phyloP scores from a whole-genome alignment of 2,329 filamentous ascomycete genomes.

The Alternaria longipes region DNA sequence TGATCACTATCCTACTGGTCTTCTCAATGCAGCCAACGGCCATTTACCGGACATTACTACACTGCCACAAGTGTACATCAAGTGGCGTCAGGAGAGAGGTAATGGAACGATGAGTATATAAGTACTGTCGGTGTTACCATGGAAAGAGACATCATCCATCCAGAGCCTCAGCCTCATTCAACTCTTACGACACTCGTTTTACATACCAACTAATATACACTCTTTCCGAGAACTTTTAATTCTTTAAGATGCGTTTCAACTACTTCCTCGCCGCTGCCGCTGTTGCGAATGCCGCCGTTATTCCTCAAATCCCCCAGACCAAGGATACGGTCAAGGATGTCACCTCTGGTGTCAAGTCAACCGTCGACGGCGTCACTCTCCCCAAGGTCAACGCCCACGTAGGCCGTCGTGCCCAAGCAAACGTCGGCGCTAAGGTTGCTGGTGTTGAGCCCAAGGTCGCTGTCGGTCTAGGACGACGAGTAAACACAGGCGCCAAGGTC shows the following conservation, averaged over 20 bases:
- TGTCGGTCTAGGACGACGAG: neutral
- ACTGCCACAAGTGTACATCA: neutral
- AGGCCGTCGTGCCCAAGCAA: neutral
- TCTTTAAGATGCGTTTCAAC: slow-evolving; percentile 1
- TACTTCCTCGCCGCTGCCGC: neutral
- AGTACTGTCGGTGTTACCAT: neutral
- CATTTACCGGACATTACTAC: slow-evolving; percentile 2
- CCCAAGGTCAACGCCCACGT: neutral
- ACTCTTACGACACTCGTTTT: slow-evolving; percentile 1
- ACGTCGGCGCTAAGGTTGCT: neutral
- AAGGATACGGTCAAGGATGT: neutral
- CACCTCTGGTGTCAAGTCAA: neutral
- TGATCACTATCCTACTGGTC: slow-evolving; percentile 2
- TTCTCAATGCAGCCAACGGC: neutral
- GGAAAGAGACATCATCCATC: neutral
- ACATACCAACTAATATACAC: neutral
- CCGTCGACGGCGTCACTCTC: neutral
- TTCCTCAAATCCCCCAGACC: neutral
- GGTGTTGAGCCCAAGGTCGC: neutral
- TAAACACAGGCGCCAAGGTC: neutral
- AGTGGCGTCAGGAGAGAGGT: slow-evolving; percentile 1
- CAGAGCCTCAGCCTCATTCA: neutral
- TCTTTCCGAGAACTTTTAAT: slow-evolving; percentile 1
- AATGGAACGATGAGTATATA: neutral
- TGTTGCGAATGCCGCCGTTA: slow-evolving; percentile 2